Conservation (phyloP, 805 yeast species). For the Nakazawaea siamensis region DNA sequence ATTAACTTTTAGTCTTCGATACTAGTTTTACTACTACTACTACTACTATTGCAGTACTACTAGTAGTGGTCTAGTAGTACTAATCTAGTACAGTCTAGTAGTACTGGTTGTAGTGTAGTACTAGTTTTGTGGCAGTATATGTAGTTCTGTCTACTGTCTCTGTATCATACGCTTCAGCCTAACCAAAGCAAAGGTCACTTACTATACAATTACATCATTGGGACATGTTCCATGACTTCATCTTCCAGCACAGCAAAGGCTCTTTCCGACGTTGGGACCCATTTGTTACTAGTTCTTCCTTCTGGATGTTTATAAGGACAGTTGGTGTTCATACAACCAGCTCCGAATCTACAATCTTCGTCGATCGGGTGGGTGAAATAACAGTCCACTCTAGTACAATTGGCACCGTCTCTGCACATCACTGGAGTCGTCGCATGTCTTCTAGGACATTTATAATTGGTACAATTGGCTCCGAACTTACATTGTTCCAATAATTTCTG, state of each 20-base stretch:
- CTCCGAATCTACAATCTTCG: conserved; percentile 76
- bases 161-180: too few relatives aligned
- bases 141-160: too few relatives aligned
- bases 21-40: too few relatives aligned
- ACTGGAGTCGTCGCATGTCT: conserved; percentile 75
- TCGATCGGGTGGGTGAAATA: conserved; percentile 73
- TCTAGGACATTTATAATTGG: conserved; percentile 69
- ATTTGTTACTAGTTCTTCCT: conserved; percentile 39
- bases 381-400: conserved; percentile 76
- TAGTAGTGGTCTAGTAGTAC: too few relatives aligned
- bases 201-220: too few relatives aligned
- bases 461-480: conserved; percentile 69
- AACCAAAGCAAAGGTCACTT: too few relatives aligned
- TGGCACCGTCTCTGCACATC: conserved; percentile 75
- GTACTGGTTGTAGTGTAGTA: too few relatives aligned
- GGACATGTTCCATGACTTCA: conserved; percentile 63
- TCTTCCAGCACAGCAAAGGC: conserved; percentile 74
- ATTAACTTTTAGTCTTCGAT: not conserved
- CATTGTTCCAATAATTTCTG: conserved; percentile 72
- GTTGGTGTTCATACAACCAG: conserved; percentile 58
- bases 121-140: too few relatives aligned
- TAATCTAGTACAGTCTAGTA: too few relatives aligned
- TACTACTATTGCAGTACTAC: too few relatives aligned
- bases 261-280: conserved; percentile 46
- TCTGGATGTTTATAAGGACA: conserved; percentile 80